Percentiles rank a stretch among this genome's conserved stretches.
phyloP scores from a whole-genome alignment of 2,329 filamentous ascomycete species.

The Hypoxylon sp. region DNA sequence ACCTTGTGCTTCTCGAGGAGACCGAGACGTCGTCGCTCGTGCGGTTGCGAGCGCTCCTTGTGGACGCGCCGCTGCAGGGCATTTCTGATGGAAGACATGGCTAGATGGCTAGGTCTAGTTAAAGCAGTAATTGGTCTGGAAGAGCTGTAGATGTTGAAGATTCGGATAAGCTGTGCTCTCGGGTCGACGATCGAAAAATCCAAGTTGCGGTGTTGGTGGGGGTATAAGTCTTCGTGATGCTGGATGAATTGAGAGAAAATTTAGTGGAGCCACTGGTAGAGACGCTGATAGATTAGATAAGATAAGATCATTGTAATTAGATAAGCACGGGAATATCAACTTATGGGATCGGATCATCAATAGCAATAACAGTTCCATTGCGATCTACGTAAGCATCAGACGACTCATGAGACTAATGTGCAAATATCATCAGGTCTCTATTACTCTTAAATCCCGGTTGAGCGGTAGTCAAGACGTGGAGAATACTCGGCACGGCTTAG shows the following conservation, averaged over 20 bases:
- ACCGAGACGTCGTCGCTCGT: constrained; percentile 86
- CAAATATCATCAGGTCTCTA: neutral
- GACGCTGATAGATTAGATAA: constrained; percentile 15
- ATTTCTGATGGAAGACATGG: constrained; percentile 71
- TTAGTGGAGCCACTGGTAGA: constrained; percentile 26
- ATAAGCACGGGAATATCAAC: neutral
- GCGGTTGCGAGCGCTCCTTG: constrained; percentile 87
- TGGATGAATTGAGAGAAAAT: constrained; percentile 31
- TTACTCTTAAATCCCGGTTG: no score
- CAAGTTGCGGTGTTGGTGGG: constrained; percentile 10
- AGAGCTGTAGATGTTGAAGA: neutral
- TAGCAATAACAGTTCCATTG: no score
- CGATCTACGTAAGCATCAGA: neutral
- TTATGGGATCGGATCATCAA: no score
- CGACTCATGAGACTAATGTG: neutral
- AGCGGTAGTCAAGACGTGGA: no score
- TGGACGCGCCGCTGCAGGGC: constrained; percentile 85
- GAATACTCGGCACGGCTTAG: no score
- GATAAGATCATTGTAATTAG: neutral
- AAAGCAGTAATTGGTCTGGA: neutral
- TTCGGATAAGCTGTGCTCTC: neutral
- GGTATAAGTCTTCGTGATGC: constrained; percentile 4
- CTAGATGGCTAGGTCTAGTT: no score
- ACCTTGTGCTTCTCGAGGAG: constrained; percentile 96
- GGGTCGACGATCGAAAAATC: constrained; percentile 4